phyloP scores from a whole-genome alignment of 768 basidiomycete species.

The Kwoniella dejecticola region DNA sequence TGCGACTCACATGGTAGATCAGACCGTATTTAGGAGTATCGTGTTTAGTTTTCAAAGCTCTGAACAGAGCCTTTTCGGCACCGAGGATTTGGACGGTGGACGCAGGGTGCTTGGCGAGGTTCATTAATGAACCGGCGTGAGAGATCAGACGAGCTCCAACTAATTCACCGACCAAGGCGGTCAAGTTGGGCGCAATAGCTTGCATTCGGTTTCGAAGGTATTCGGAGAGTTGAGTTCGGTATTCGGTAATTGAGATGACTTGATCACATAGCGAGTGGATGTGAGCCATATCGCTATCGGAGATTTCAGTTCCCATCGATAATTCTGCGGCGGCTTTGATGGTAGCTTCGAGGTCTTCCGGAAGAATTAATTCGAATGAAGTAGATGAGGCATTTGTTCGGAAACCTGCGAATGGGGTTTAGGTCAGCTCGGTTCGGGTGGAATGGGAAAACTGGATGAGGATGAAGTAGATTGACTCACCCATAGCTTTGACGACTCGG shows the following conservation, averaged over 20 bases:
- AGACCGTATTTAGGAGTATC: slow-evolving; percentile 83
- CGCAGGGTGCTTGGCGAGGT: slow-evolving; percentile 60
- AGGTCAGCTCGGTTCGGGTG: too few relatives aligned
- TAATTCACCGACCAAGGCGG: slow-evolving; percentile 75
- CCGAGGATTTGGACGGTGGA: slow-evolving; percentile 60
- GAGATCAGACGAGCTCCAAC: slow-evolving; percentile 75
- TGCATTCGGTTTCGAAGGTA: slow-evolving; percentile 98
- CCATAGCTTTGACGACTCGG: slow-evolving; percentile 89
- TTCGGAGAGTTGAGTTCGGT: slow-evolving; percentile 91
- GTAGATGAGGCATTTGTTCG: slow-evolving; percentile 88
- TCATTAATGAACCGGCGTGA: slow-evolving; percentile 59
- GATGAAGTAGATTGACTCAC: too few relatives aligned
- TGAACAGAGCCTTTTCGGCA: slow-evolving; percentile 60
- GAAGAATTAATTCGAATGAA: slow-evolving; percentile 83
- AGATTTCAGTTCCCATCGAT: slow-evolving; percentile 99
- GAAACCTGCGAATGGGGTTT: slow-evolving; percentile 64
- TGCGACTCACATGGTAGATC: slow-evolving; percentile 83
- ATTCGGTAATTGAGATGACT: slow-evolving; percentile 92
- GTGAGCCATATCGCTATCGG: slow-evolving; percentile 93
- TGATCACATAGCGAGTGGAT: slow-evolving; percentile 97
- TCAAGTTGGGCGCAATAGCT: slow-evolving; percentile 96
- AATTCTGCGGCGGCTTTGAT: slow-evolving; percentile 95
- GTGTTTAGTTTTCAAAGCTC: slow-evolving; percentile 61
- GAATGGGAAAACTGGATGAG: too few relatives aligned
- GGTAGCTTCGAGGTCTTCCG: slow-evolving; percentile 94